Base-by-base conservation (phyloP, 768 basidiomycete genomes). In the Macrolepiota dolichaula region DNA sequence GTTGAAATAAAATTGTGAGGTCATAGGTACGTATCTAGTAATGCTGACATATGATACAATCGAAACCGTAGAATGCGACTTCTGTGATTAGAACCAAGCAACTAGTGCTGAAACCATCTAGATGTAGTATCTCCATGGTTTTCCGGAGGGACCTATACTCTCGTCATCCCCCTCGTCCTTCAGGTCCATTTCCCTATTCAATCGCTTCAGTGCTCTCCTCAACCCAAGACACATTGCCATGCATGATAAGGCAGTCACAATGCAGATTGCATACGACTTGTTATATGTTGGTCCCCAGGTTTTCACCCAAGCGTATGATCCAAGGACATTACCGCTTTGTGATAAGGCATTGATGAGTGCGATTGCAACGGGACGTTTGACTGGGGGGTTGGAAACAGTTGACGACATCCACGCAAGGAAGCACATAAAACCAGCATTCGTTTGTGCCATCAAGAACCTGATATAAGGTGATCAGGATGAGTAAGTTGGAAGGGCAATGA, bases 311-410 rank as follows among this genome's bases (percentile, higher is more conserved):
- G 85, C 74, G 67, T 89, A 95, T 78, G 92, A 87, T 63, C 94
- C 94, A 46, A 86, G 75, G 44, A 96, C 80, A 74, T 96, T 96
- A 0, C 94, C 94, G 2, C 92, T 78, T 68, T 92, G 87, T 9
- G 88, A 88, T 68, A 92, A 85, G 44, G 87, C 84, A 71, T 95
- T 94, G 67, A 94, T 84, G 62, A 91, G 74, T 1, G 92, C 94
- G 51, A 96, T 78, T 12, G 88, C 88, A n/a, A 94, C 88, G 2
- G 94, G 90, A 4, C 94, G 86, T 73, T 95, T 96, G n/a, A 88
- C 85, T 4, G 92, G 81, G 25, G 94, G 87, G n/a, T 85, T 70
- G 5, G 78, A 70, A 17, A 83, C 75, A n/a, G 80, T 76, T 29
- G 77, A 76, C 60, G 79, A 81, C 10, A 78, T 75, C 82, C 82